A percentile compares a stretch with the other conserved stretches of the same genome.
Evolutionary conservation across 441 rosid species (phyloP).

Genomic region (Adansonia grandidieri): DNA sequence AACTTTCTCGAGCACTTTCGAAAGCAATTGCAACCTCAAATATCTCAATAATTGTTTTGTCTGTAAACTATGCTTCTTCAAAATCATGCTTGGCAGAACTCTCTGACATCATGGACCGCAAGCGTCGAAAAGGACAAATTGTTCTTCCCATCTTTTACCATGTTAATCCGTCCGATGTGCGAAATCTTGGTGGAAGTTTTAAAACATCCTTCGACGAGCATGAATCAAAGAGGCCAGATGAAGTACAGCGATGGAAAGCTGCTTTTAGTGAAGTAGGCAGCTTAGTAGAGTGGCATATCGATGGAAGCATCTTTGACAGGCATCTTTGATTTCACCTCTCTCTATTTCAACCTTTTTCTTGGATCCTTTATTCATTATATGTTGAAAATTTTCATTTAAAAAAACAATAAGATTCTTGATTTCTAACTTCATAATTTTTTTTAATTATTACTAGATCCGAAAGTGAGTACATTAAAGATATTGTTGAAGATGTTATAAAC

Average conservation of each 20-base stretch:
- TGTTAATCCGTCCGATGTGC: conserved; percentile 23
- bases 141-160: conserved; percentile 33
- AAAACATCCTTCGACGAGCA: conserved; percentile 1
- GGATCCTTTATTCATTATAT: too few species aligned
- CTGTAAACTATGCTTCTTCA: conserved; percentile 24
- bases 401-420: too few species aligned
- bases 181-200: conserved; percentile 1
- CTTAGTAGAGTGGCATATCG: conserved; percentile 24
- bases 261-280: neutral
- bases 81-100: conserved; percentile 26
- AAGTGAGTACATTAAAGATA: too few species aligned
- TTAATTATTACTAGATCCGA: too few species aligned
- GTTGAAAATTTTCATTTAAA: too few species aligned
- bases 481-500: too few species aligned
- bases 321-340: neutral
- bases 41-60: conserved; percentile 39
- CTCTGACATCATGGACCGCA: conserved; percentile 21
- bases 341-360: too few species aligned
- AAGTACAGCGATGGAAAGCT: neutral
- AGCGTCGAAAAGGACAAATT: neutral
- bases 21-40: conserved; percentile 35
- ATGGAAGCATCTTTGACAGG: neutral
- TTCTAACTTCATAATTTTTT: too few species aligned
- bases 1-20: neutral
- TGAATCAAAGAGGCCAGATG: neutral